Evolutionary conservation across 495 filamentous ascomycete genomes (phyloP), one percentile per base, ranked within the genome.

Genomic region (Neurospora sp.): DNA sequence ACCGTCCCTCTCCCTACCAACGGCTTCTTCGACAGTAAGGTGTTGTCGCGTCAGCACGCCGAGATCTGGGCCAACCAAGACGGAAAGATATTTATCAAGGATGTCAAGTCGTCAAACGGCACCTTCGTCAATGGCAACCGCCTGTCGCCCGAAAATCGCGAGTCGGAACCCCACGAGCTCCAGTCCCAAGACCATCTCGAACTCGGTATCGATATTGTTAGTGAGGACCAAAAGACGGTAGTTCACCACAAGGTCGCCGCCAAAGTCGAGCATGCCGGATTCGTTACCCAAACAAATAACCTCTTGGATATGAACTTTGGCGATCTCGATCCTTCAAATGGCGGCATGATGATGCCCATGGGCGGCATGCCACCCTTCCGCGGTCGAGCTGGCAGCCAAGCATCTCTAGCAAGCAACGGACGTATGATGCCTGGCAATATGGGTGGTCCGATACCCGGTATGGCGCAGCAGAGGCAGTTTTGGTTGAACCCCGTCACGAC

Each of bases 161-260:
- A 99, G 77, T 97, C 94, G 1, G 96, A 99, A 54, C 93, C 96
- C 0, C 93, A 97, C 76, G 93, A 97, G 77, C 83, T 99, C 36
- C 89, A 93, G 73, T 92, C 94, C 72, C 88, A 92, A 75, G 96
- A 98, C 79, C 90, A 94, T 45, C 82, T 99, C 38, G 96, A 99
- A 78, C 83, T 99, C 59, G 96, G 96, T 66, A 99, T 99, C 71
- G 96, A 99, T 80, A 99, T 99, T 76, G 94, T 99, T 28, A 95
- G 93, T 78, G 96, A 99, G 79, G 96, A 99, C 80, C 95, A 98
- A 79, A 98, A 97, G 82, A 97, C 93, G 0, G 92, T 99, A 39
- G 94, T 99, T 17, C 96, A 99, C 80, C 96, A 98, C 82, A 99
- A 99, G 78, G 96, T 99, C 36, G 94, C 94, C 7, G 93, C 95